phyloP scores from a whole-genome alignment of 2,329 filamentous ascomycete genomes.

The Colletotrichum nymphaeae region DNA sequence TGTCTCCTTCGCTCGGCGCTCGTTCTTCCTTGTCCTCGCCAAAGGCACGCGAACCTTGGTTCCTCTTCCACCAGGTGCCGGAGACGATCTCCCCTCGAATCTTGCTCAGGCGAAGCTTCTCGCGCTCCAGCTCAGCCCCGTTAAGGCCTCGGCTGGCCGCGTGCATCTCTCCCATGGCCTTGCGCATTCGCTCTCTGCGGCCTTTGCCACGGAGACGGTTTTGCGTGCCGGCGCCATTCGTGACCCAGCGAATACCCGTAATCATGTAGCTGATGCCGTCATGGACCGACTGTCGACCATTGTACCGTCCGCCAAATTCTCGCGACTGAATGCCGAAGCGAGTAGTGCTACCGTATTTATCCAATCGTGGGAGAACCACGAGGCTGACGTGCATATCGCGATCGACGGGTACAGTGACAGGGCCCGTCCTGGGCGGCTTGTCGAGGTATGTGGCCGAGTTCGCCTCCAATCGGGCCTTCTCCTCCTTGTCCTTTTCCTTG shows the following conservation, averaged over 20 bases:
- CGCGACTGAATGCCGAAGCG: slow-evolving; percentile 86
- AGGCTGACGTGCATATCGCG: slow-evolving; percentile 90
- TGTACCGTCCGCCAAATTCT: slow-evolving; percentile 74
- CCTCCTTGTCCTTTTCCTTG: slow-evolving; percentile 44
- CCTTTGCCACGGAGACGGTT: slow-evolving; percentile 67
- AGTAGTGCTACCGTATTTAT: slow-evolving; percentile 80
- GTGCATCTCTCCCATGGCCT: slow-evolving; percentile 65
- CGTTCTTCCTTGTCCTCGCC: slow-evolving; percentile 43
- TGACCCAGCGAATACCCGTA: slow-evolving; percentile 84
- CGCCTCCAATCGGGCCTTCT: slow-evolving; percentile 50
- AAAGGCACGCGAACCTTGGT: slow-evolving; percentile 38
- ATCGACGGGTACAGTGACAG: slow-evolving; percentile 72
- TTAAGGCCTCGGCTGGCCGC: slow-evolving; percentile 39
- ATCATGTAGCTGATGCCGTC: slow-evolving; percentile 94
- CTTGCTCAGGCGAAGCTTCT: slow-evolving; percentile 37
- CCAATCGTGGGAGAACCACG: slow-evolving; percentile 82
- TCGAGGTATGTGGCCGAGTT: slow-evolving; percentile 56
- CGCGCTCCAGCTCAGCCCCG: slow-evolving; percentile 26
- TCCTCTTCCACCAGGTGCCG: slow-evolving; percentile 48
- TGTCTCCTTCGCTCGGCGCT: slow-evolving; percentile 53
- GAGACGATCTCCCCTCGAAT: slow-evolving; percentile 45
- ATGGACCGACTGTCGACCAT: slow-evolving; percentile 62
- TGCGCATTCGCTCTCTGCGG: slow-evolving; percentile 66
- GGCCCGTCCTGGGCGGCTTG: slow-evolving; percentile 68
- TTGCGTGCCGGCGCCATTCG: slow-evolving; percentile 74